These are phyloP conservation scores for Podospora pseudoanserina DNA, from an alignment of 495 filamentous ascomycete species.

Conservation along the genomic window DNA sequence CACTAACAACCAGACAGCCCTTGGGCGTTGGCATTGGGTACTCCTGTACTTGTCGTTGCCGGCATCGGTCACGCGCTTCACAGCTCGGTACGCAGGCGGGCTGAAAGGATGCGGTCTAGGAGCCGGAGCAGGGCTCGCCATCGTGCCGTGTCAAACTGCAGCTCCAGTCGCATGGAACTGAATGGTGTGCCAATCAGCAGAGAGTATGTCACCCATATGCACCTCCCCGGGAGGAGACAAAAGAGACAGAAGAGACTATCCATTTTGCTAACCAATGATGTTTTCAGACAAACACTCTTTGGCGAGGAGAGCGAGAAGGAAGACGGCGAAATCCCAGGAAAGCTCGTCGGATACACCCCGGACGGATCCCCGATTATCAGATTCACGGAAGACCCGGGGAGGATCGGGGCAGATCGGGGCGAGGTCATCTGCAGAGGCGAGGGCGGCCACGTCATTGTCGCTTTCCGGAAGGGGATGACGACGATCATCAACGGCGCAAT, in stretches of 20 bases:
- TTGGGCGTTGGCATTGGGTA: constrained; percentile 48
- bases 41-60: constrained; percentile 47
- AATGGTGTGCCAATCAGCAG: constrained; percentile 30
- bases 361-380: constrained; percentile 28
- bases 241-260: background rate
- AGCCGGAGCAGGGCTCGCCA: constrained; percentile 11
- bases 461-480: constrained; percentile 26
- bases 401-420: constrained; percentile 21
- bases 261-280: constrained; percentile 8
- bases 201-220: constrained; percentile 23
- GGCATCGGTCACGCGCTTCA: constrained; percentile 42
- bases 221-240: background rate
- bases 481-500: constrained; percentile 11
- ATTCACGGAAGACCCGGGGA: constrained; percentile 28
- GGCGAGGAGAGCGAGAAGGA: constrained; percentile 29
- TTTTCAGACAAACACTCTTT: constrained; percentile 26
- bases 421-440: constrained; percentile 22
- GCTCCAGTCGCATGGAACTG: constrained; percentile 15
- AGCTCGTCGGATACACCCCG: constrained; percentile 36
- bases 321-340: constrained; percentile 23
- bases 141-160: constrained; percentile 18
- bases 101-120: constrained; percentile 22
- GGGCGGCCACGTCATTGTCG: constrained; percentile 28
- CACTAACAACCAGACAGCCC: constrained; percentile 23
- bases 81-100: constrained; percentile 31